Evolutionary conservation across 2,329 filamentous ascomycete genomes (phyloP), one percentile per base, ranked within the genome.

Genomic region (Epicoccum sorghinum): DNA sequence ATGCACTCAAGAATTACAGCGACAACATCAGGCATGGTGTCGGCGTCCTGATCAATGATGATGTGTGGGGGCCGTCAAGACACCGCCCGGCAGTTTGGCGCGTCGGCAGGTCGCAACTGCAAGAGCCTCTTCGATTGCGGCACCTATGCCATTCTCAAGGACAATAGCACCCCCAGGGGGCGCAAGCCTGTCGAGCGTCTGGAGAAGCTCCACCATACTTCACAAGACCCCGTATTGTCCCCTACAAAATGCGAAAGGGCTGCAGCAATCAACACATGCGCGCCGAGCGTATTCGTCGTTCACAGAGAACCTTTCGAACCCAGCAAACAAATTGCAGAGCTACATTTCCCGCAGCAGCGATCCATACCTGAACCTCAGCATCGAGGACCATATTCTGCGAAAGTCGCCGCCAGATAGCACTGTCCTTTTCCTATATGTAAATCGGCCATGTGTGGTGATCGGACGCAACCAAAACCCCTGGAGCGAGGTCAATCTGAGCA

Each of bases 381-480:
- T 97, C 66, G 95, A 99, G 79, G 91, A 98, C 73, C 88, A 90
- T 73, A 86, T 99, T 27, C 84, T 98, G 7, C 86, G 90, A 66
- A 86, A 86, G 49, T 88, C 89, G 0, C 84, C 87, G 1, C 80
- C 86, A 6, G 84, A 89, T 56, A 91, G 91, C 10, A 88, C 84
- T 12, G 77, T 98, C 45, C 84, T 98, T 2, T 89, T 98, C 52
- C 83, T 97, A 45, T 99, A 98, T 78, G 84, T 86, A 66, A 98
- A 99, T 77, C 77, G 85, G 33, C 92, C 93, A 0, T 92, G 90
- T 72, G 83, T 99, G 55, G 88, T 99, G 70, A 88, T 99, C 63
- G 95, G 95, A 38, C 87, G 95, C 56, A 99, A 99, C 74, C 95
- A 99, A 78, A 99, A 99, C 73, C 95, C 95, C 48, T 99, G 93